Evolutionary conservation across 139 green algal species (phyloP), one percentile per base, ranked within the genome.

Genomic region (Marvania coccoides): DNA sequence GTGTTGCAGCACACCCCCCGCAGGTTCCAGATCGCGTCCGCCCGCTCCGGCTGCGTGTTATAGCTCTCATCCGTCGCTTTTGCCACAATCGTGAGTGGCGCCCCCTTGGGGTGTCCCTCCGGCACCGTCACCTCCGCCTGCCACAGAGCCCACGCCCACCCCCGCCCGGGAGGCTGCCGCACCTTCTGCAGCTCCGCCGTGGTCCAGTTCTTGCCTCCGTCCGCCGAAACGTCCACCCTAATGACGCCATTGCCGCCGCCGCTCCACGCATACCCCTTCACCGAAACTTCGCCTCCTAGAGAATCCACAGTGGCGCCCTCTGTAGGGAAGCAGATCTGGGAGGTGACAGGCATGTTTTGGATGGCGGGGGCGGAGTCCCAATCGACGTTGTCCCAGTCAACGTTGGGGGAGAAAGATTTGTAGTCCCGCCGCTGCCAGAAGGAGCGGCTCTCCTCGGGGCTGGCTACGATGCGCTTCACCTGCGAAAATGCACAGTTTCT

Each of bases 341-440:
- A 88, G 23, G 77, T 85, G 4, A 95, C 83, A 19, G 82, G 82
- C 54, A 82, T 83, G 61, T 87, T 82, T 67, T 92, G 80, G 53
- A 91, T 81, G 38, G 84, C 66, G 26, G 82, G 82, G 10, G 84
- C 80, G 3, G 57, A 69, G 12, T 54, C 58, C 88, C 87, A 94
- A 68, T 93, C 85, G 33, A 97, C 80, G 57, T 82, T 89, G 71
- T 96, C 85, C 87, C 82, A 95, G 76, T 89, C 81, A 2, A 81
- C 55, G 3, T 6, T 63, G 23, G 88, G 88, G n/a, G 68, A 80
- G 68, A 94, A 95, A n/a, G 80, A 48, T 73, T 95, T 96, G 85
- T 97, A 97, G 81, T 97, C 90, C 8, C 69, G 63, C 74, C 89
- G 79, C 77, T 94, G 86, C 87, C 88, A 96, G 67, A 87, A 82